Evolutionary conservation across 2,329 filamentous ascomycete genomes (phyloP).

Genomic region (Paramyrothecium roridum): DNA sequence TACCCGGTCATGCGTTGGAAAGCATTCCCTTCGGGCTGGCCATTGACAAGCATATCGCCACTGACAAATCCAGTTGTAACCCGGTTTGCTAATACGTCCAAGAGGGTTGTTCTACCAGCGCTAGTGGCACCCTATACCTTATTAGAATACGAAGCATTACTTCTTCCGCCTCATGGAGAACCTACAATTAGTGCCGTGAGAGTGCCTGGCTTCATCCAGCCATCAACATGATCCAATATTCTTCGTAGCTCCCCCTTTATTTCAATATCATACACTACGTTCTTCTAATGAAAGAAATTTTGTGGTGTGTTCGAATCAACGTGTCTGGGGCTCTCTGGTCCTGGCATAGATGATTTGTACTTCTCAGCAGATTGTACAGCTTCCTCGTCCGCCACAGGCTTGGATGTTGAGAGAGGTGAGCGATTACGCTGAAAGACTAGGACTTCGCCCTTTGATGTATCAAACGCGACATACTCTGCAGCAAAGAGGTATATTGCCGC

Average conservation of each 20-base stretch:
- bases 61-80: constrained; percentile 65
- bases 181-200: constrained; percentile 62
- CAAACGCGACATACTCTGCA: constrained; percentile 41
- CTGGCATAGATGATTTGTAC: not conserved
- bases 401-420: constrained; percentile 6
- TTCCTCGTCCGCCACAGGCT: constrained; percentile 6
- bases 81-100: constrained; percentile 60
- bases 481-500: constrained; percentile 42
- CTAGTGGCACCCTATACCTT: constrained; percentile 24
- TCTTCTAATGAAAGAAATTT: constrained; percentile 62
- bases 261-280: constrained; percentile 70
- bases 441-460: constrained; percentile 57
- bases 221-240: constrained; percentile 66
- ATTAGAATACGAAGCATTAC: not conserved
- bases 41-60: constrained; percentile 67
- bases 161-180: not conserved
- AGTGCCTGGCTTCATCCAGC: constrained; percentile 71
- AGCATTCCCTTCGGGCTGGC: constrained; percentile 56
- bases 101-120: constrained; percentile 60
- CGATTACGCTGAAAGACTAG: constrained; percentile 50
- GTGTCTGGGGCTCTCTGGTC: not conserved
- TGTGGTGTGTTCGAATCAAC: constrained; percentile 1
- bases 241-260: constrained; percentile 60
- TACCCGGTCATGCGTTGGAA: constrained; percentile 71
- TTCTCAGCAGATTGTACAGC: not conserved